Base-by-base conservation (phyloP, 108 stramenopile species). In the Cyclotella sp. region DNA sequence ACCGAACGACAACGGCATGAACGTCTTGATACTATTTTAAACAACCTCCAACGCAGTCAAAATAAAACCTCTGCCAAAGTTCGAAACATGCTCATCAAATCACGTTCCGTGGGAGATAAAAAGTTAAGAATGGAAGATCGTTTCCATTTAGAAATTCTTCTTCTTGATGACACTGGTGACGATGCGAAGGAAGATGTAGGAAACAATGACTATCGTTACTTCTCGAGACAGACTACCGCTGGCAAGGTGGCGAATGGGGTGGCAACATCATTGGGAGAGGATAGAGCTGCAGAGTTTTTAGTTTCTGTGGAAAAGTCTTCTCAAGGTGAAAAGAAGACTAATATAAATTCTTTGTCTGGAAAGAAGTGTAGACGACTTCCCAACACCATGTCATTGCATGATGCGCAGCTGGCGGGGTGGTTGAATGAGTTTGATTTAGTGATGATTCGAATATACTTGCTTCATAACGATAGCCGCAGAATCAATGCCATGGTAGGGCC, bases 21-120 rank as follows among this genome's bases (percentile, higher is more conserved):
- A 46, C 69, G 78, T 18, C 77, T 91, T 64, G 89, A 94, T 61
- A 44, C 46, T 39, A 63, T 78, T 12, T 79, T 94, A 18, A 76
- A 71, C 30, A 76, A 86, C 18, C 53, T 88, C 28, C 46, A 78
- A 54, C 86, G 88, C 65, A 86, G 76, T 47, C 76, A 76, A 0
- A 64, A 44, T 0, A 64, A 64, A 14, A 64, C 63, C 24, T 64
- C 63, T 14, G 21, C 15, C 24, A 85, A 91, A 78, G 93, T 93
- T 7, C 82, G 87, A 0, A 55, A 67, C 14, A 93, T 93, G 93
- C 73, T 93, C 34, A 77, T 93, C 52, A 90, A 90, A 83, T 86
- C 85, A 16, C 74, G 88, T 29, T 88, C 89, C 13, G 87, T 86
- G 41, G 93, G 93, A 27, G 71, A 81, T 51, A 75, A 78, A 43